Evolutionary conservation across 768 basidiomycete species (phyloP).

Genomic region (Calocybe cyanea): DNA sequence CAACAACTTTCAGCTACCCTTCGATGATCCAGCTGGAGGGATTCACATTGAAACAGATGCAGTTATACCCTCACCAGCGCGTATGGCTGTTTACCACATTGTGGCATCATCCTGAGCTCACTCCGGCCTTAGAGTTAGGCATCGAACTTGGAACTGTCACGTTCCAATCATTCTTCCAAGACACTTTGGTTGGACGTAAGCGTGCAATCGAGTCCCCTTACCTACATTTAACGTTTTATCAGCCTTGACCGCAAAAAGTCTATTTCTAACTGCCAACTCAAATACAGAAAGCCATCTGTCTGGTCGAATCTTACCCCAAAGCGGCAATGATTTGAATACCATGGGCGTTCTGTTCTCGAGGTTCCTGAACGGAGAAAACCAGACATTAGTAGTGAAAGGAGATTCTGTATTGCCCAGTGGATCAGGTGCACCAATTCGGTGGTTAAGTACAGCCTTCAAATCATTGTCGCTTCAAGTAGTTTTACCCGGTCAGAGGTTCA

Average conservation of each 20-base stretch:
- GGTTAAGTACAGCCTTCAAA: constrained; percentile 71
- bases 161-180: constrained; percentile 60
- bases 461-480: constrained; percentile 57
- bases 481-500: constrained; percentile 57
- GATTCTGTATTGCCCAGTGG: constrained; percentile 58
- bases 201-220: constrained; percentile 7
- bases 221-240: neutral
- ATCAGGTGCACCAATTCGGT: constrained; percentile 45
- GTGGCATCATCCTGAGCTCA: constrained; percentile 10
- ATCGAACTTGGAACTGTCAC: constrained; percentile 63
- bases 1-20: constrained; percentile 66
- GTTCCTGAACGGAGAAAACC: constrained; percentile 60
- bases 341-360: constrained; percentile 65
- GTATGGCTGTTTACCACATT: constrained; percentile 34
- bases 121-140: constrained; percentile 48
- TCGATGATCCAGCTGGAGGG: constrained; percentile 64
- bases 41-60: constrained; percentile 70
- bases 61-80: constrained; percentile 59
- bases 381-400: constrained; percentile 56
- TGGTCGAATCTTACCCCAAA: constrained; percentile 65
- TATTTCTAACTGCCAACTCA: constrained; percentile 48
- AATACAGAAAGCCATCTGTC: constrained; percentile 48
- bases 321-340: constrained; percentile 44
- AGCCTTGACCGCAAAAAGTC: constrained; percentile 50
- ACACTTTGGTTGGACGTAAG: constrained; percentile 59